Evolutionary conservation across 2,329 filamentous ascomycete species (phyloP).

Genomic region (Ceratocystis eucalypticola): DNA sequence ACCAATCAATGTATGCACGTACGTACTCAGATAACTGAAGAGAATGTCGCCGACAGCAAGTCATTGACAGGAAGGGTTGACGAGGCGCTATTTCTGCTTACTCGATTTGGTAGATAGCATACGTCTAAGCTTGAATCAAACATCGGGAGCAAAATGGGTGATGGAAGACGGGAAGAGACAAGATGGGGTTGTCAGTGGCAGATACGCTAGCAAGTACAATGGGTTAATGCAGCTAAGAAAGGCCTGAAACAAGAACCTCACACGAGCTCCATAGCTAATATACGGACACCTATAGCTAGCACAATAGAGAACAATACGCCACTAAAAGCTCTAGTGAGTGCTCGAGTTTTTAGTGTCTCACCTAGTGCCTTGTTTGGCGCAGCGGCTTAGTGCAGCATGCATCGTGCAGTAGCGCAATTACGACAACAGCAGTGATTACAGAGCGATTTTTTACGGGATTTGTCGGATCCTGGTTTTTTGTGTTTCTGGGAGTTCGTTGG

Average conservation of each 20-base stretch:
- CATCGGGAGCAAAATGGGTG: neutral
- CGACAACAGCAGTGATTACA: neutral
- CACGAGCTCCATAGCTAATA: neutral
- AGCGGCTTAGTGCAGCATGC: neutral
- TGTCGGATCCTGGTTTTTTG: constrained; percentile 1
- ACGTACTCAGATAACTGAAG: neutral
- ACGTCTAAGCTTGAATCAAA: neutral
- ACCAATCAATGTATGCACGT: neutral
- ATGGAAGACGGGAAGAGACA: neutral
- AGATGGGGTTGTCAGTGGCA: neutral
- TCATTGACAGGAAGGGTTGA: neutral
- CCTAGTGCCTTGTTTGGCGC: neutral
- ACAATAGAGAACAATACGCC: neutral
- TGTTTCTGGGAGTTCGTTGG: neutral
- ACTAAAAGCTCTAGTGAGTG: neutral
- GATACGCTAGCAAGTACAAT: neutral
- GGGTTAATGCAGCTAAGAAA: neutral
- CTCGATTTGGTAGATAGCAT: neutral
- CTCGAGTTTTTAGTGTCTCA: neutral
- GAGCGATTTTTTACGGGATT: neutral
- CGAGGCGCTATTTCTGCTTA: neutral
- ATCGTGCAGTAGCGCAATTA: neutral
- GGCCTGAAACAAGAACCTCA: neutral
- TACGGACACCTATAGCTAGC: neutral
- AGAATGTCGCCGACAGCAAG: neutral